These are phyloP conservation scores for Fusarium austroafricanum DNA, from an alignment of 2,329 filamentous ascomycete species.

Conservation along the genomic window DNA sequence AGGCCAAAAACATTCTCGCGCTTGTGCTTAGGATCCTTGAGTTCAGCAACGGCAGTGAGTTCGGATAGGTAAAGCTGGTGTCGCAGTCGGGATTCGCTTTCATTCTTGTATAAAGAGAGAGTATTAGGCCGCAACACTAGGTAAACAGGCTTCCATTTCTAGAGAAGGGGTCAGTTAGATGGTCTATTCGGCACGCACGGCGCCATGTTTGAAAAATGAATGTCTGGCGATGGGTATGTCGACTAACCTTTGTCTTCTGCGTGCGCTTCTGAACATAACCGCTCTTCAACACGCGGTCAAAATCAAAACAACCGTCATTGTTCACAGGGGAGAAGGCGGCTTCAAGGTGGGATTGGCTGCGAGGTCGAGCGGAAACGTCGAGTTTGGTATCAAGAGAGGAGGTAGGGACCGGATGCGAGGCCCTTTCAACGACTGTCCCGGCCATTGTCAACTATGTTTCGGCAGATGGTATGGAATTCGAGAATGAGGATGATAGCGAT, in stretches of 20 bases:
- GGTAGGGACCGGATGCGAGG: conserved; percentile 20
- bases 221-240: background rate
- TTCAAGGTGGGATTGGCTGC: conserved; percentile 59
- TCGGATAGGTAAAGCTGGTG: conserved; percentile 91
- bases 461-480: conserved; percentile 12
- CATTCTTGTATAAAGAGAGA: conserved; percentile 92
- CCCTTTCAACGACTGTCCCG: conserved; percentile 42
- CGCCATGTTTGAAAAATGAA: background rate
- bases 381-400: conserved; percentile 28
- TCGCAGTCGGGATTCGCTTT: conserved; percentile 88
- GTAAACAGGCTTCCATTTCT: conserved; percentile 92
- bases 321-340: conserved; percentile 86
- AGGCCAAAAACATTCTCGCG: conserved; percentile 90
- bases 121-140: conserved; percentile 91
- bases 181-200: background rate
- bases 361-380: conserved; percentile 36
- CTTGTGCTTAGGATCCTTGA: conserved; percentile 90
- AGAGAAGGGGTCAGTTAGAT: conserved; percentile 34
- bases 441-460: conserved; percentile 39
- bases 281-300: conserved; percentile 91
- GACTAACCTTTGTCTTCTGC: conserved; percentile 86
- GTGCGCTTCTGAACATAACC: conserved; percentile 89
- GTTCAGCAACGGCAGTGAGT: conserved; percentile 87
- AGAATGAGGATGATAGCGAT: conserved; percentile 11
- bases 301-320: conserved; percentile 95